Conservation (phyloP, 2,329 filamentous ascomycete species). For the Diaporthe destruens region DNA sequence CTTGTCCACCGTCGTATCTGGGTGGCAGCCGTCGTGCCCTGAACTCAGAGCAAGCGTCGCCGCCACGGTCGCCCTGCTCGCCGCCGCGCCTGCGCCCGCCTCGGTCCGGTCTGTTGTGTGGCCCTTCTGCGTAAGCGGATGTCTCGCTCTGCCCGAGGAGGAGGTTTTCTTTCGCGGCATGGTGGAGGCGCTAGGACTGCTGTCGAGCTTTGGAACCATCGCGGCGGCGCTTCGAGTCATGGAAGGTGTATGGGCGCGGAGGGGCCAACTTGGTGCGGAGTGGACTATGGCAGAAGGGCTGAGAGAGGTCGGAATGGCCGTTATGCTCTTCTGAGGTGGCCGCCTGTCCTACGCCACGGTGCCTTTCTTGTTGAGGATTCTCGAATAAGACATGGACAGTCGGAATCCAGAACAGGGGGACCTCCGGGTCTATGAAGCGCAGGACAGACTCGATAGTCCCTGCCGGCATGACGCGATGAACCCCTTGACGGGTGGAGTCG, state of each 20-base stretch:
- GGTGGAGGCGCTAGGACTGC: conserved; percentile 55
- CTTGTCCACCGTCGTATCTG: conserved; percentile 61
- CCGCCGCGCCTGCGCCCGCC: conserved; percentile 44
- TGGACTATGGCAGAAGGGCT: conserved; percentile 49
- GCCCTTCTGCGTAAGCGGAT: conserved; percentile 54
- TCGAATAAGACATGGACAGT: too few relatives aligned
- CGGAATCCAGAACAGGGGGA: too few relatives aligned
- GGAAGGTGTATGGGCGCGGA: conserved; percentile 60
- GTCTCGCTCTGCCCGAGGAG: conserved; percentile 54
- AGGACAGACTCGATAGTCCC: neutral
- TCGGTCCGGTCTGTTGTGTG: conserved; percentile 51
- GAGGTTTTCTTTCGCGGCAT: conserved; percentile 58
- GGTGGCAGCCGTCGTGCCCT: conserved; percentile 62
- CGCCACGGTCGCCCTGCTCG: conserved; percentile 41
- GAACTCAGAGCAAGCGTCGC: conserved; percentile 53
- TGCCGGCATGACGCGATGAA: neutral
- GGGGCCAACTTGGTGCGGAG: conserved; percentile 45
- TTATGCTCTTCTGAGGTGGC: conserved; percentile 51
- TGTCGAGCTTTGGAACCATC: conserved; percentile 61
- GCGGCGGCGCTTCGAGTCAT: conserved; percentile 59
- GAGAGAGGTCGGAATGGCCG: conserved; percentile 58
- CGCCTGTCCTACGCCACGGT: neutral
- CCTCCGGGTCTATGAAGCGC: neutral
- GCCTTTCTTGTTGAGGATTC: too few relatives aligned
- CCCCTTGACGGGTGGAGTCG: neutral